These are phyloP conservation scores for Elsinoe fawcettii DNA, from an alignment of 2,329 filamentous ascomycete genomes.

Conservation along the genomic window DNA sequence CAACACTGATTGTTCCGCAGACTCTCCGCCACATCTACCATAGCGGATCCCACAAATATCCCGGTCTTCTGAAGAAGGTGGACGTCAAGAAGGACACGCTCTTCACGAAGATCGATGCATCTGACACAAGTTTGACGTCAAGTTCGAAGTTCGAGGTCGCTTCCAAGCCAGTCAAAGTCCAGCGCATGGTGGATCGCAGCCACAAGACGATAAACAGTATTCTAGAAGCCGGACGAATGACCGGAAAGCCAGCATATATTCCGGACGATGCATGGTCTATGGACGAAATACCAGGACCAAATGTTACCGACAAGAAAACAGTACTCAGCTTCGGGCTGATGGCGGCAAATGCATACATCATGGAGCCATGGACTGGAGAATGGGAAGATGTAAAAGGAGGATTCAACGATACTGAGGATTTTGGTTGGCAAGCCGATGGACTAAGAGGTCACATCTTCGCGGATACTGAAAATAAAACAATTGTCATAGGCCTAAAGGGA, in stretches of 20 bases:
- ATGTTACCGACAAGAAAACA: constrained; percentile 73
- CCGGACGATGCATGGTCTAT: constrained; percentile 72
- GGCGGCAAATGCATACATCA: constrained; percentile 80
- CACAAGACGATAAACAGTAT: constrained; percentile 70
- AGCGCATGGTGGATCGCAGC: constrained; percentile 72
- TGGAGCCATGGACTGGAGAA: constrained; percentile 59
- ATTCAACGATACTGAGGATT: constrained; percentile 76
- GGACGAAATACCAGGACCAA: constrained; percentile 68
- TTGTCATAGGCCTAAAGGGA: constrained; percentile 84
- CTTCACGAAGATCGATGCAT: neutral
- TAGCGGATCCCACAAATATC: constrained; percentile 75
- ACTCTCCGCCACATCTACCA: constrained; percentile 85
- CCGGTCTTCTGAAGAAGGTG: constrained; percentile 65
- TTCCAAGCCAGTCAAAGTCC: constrained; percentile 56
- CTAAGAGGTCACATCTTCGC: constrained; percentile 83
- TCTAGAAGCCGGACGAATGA: constrained; percentile 62
- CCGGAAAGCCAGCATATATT: constrained; percentile 59
- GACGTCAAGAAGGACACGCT: constrained; percentile 47
- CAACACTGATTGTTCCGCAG: constrained; percentile 25
- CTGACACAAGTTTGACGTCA: neutral
- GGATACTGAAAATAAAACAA: constrained; percentile 73
- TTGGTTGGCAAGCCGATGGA: constrained; percentile 83
- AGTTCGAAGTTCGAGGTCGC: constrained; percentile 44
- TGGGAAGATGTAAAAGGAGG: constrained; percentile 70
- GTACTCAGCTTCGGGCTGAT: constrained; percentile 75